Base-by-base conservation (phyloP, 768 basidiomycete genomes). In the Macrocybe gigantea region DNA sequence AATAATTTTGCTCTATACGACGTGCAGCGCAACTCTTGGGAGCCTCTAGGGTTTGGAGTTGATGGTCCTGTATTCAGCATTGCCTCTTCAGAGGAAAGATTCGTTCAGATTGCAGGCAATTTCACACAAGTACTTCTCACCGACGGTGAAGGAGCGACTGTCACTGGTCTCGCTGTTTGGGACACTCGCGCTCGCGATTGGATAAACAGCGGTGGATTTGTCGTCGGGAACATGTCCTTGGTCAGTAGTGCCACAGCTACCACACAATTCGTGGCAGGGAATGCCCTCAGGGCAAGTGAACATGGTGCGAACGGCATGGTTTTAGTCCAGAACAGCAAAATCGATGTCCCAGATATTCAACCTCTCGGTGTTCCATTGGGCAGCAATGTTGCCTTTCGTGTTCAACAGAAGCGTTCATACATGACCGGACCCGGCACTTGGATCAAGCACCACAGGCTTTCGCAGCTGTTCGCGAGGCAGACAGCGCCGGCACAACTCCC, bases 261-360 rank as follows among this genome's bases (percentile, higher is more conserved):
- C 12, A 59, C 70, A 0, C 83, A 89, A 62, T 75, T 83, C 54
- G 56, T 92, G 10, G 88, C 88, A 8, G 90, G 90, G 5, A 84
- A 75, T 48, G 69, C 90, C 14, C 56, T 59, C 1, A 67, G 74
- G 5, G 75, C 80, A 32, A 70, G 76, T 45, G 68, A 72, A 55
- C 87, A 83, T 53, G 88, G 89, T 14, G 87, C 89, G 0, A 79
- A 74, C 45, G 93, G 93, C 6, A 76, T 93, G 62, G 88, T 88
- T 39, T 76, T 86, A 65, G 65, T 96, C 14, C 73, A 83, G 48
- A 90, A 88, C 51, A 81, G 82, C 37, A 60, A 70, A 34, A 63
- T 61, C 45, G 64, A 75, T 56, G 74, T 80, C 11, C 85, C 87
- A 8, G 53, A 61, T 13, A 71, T 95, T 32, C 71, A 74, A 9